Conservation (phyloP, 352 stramenopile genomes). For the Phytophthora vignae region DNA sequence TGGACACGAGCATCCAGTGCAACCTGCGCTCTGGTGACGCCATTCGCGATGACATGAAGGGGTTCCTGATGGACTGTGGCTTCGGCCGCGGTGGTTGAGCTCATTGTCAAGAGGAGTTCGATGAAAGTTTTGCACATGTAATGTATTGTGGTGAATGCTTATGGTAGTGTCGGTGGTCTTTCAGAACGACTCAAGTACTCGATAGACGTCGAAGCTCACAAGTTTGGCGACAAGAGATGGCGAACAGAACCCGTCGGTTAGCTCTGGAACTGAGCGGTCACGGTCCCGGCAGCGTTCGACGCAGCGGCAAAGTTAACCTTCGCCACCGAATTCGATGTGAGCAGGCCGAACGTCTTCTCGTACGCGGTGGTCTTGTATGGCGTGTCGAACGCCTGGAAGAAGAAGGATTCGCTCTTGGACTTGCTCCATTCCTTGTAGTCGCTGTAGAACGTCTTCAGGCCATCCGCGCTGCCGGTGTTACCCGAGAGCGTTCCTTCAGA, state of each 20-base stretch:
- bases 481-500: conserved; percentile 34
- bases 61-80: conserved; percentile 53
- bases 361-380: conserved; percentile 48
- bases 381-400: conserved; percentile 81
- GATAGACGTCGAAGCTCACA: conserved; percentile 22
- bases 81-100: conserved; percentile 17
- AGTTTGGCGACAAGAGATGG: conserved; percentile 10
- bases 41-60: conserved; percentile 40
- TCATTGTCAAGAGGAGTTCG: not conserved
- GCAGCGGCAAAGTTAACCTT: conserved; percentile 34
- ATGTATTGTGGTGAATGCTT: conserved; percentile 19
- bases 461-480: conserved; percentile 36
- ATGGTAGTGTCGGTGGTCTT: conserved; percentile 9
- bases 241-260: not conserved
- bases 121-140: conserved; percentile 19
- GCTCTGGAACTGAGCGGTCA: conserved; percentile 3
- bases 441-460: conserved; percentile 47
- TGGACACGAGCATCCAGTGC: conserved; percentile 96
- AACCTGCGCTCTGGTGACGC: conserved; percentile 87
- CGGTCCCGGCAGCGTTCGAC: conserved; percentile 6
- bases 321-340: conserved; percentile 30
- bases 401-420: conserved; percentile 51
- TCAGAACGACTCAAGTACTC: conserved; percentile 33
- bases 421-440: conserved; percentile 64
- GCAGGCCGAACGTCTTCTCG: conserved; percentile 61